Percentiles rank a stretch among this genome's conserved stretches.
Evolutionary conservation across 306 rosid species (phyloP).

Genomic region (Sicyos baderoa): DNA sequence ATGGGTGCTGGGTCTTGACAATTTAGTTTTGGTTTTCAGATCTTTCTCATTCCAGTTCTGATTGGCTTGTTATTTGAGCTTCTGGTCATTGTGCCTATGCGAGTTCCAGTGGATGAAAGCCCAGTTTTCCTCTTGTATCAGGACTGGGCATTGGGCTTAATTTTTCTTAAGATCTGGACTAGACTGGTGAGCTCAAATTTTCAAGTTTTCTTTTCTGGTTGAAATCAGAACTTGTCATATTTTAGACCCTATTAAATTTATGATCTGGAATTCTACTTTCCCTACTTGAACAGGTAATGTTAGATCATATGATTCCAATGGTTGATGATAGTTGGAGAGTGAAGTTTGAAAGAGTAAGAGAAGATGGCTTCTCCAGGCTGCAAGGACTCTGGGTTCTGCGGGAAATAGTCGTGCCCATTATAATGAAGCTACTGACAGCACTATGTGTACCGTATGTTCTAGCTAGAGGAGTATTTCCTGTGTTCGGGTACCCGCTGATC

Average conservation of each 20-base stretch:
- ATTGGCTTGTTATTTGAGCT: slow-evolving; percentile 98
- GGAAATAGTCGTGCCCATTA: slow-evolving; percentile 88
- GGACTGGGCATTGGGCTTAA: slow-evolving; percentile 98
- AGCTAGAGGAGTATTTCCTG: slow-evolving; percentile 90
- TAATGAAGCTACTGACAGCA: slow-evolving; percentile 89
- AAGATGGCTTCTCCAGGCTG: slow-evolving; percentile 91
- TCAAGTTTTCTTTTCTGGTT: neutral
- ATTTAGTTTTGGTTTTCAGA: slow-evolving; percentile 32
- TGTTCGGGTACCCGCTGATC: slow-evolving; percentile 82
- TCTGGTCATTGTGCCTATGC: slow-evolving; percentile 94
- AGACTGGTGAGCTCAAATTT: slow-evolving; percentile 61
- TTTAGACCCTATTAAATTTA: no score
- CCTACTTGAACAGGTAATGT: slow-evolving; percentile 58
- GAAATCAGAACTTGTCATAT: neutral
- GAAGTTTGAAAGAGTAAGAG: slow-evolving; percentile 92
- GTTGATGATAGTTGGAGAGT: slow-evolving; percentile 90
- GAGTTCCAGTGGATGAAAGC: slow-evolving; percentile 98
- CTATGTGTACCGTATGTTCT: slow-evolving; percentile 85
- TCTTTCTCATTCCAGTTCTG: slow-evolving; percentile 85
- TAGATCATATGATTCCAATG: slow-evolving; percentile 98
- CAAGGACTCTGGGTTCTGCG: slow-evolving; percentile 96
- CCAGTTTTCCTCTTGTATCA: slow-evolving; percentile 96
- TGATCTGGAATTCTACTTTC: neutral
- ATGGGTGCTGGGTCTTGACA: slow-evolving; percentile 6
- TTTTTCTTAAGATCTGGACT: slow-evolving; percentile 98